Percentiles rank a stretch among this genome's conserved stretches.
Conservation (phyloP, 2,329 filamentous ascomycete species). For the Colletotrichum sp. region DNA sequence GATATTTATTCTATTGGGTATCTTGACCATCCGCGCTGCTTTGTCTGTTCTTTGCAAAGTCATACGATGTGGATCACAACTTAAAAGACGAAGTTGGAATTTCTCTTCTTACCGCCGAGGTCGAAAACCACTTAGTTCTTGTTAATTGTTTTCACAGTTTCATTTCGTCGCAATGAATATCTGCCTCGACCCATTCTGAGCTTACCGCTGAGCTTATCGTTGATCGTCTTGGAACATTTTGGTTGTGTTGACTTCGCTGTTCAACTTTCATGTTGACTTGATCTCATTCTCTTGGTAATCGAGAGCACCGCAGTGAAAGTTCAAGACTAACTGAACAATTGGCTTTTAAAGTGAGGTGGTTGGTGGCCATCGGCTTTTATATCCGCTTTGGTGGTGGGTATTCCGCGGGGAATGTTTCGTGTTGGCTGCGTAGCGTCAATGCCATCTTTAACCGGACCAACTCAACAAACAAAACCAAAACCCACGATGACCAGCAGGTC, state of each 20-base stretch:
- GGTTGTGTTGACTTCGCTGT: neutral
- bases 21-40: neutral
- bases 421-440: neutral
- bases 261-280: neutral
- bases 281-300: neutral
- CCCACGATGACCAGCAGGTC: neutral
- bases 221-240: neutral
- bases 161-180: neutral
- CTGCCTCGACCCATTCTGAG: neutral
- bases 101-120: neutral
- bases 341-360: neutral
- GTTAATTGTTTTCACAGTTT: neutral
- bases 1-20: too few species aligned
- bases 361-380: neutral
- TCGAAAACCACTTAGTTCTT: rapidly evolving
- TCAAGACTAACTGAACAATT: neutral
- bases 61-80: neutral
- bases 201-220: neutral
- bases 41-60: neutral
- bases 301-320: neutral
- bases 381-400: neutral
- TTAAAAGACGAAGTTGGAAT: neutral
- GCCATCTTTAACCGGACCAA: neutral
- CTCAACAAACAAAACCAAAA: neutral
- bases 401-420: neutral